These are phyloP conservation scores for Syzygium syzygioides DNA, from an alignment of 441 rosid genomes.

Conservation along the genomic window DNA sequence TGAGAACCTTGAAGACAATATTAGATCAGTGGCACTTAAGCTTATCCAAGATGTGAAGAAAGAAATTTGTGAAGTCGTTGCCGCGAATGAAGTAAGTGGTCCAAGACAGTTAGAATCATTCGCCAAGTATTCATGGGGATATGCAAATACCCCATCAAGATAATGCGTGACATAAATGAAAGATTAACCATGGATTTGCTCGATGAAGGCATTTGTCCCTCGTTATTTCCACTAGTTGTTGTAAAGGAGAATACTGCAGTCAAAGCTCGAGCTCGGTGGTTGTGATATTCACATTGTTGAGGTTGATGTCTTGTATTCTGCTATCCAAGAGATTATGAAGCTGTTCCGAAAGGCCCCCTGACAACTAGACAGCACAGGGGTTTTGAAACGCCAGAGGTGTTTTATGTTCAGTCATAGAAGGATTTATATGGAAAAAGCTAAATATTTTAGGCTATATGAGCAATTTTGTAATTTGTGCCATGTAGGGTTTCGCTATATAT, in stretches of 20 bases:
- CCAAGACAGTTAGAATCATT: neutral
- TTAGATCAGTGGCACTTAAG: conserved; percentile 22
- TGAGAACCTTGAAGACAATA: conserved; percentile 32
- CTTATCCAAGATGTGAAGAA: conserved; percentile 15
- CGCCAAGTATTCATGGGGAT: conserved; percentile 9
- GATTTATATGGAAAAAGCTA: too few relatives aligned
- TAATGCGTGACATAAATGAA: neutral
- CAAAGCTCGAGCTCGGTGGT: neutral
- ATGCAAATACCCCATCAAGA: conserved; percentile 25
- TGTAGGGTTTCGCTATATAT: too few relatives aligned
- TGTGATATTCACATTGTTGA: neutral
- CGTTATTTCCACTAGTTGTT: neutral
- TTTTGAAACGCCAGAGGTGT: too few relatives aligned
- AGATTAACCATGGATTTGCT: neutral
- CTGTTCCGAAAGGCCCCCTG: too few relatives aligned
- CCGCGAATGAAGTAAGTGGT: conserved; percentile 26
- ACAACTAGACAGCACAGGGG: too few relatives aligned
- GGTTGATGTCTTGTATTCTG: too few relatives aligned
- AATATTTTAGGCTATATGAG: too few relatives aligned
- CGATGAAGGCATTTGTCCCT: neutral
- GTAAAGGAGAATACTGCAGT: neutral
- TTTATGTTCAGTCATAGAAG: too few relatives aligned
- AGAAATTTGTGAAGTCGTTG: conserved; percentile 27
- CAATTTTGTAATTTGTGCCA: too few relatives aligned
- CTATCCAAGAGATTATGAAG: too few relatives aligned